Evolutionary conservation across 257 asterid species (phyloP).

Genomic region (Solanum tarapatanum): DNA sequence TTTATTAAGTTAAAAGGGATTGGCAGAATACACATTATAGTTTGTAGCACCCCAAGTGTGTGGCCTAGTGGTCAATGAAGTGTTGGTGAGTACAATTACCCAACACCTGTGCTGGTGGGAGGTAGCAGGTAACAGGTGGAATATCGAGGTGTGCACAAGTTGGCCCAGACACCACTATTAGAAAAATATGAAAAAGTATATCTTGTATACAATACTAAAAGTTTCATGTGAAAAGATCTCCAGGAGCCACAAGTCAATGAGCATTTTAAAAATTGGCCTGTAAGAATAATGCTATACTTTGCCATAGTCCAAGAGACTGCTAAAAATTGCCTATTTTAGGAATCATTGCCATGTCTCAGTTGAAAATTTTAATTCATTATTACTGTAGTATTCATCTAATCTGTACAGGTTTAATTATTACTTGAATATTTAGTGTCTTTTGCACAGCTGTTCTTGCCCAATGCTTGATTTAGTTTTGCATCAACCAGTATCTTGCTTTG

Average conservation of each 20-base stretch:
- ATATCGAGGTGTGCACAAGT: not conserved
- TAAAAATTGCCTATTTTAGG: not conserved
- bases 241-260: not conserved
- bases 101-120: not conserved
- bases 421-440: not conserved
- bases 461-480: not conserved
- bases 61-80: not conserved
- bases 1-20: not conserved
- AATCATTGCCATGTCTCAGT: not conserved
- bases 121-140: not conserved
- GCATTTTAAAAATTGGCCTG: not conserved
- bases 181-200: not conserved
- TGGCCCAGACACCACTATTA: not conserved
- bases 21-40: not conserved
- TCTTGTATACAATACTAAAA: not conserved
- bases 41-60: not conserved
- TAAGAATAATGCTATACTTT: not conserved
- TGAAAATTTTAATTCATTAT: not conserved
- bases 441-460: not conserved
- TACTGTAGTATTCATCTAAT: not conserved
- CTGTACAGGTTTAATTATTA: not conserved
- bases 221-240: not conserved
- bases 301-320: not conserved
- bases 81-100: not conserved
- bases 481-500: not conserved